Percentiles rank a stretch among this genome's conserved stretches.
These are phyloP conservation scores for Magnolia changhungtana DNA, from an alignment of 164 flowering plant genomes.

Conservation along the genomic window DNA sequence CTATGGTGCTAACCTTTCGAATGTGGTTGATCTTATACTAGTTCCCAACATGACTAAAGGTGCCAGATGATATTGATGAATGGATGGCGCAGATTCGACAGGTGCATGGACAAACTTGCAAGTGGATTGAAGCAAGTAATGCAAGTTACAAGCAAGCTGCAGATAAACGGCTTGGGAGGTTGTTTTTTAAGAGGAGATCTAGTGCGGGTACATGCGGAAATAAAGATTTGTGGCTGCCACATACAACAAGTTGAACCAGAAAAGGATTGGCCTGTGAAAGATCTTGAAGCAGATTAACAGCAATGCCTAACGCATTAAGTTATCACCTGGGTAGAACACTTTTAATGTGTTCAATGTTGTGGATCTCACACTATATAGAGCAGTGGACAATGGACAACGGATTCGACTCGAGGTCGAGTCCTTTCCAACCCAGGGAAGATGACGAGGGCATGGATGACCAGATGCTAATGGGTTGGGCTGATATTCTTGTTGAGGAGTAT, in stretches of 20 bases:
- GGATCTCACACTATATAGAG: neutral
- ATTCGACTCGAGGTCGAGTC: neutral
- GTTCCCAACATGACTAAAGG: neutral
- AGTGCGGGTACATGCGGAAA: too few species aligned
- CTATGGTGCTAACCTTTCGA: neutral
- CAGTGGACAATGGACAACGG: neutral
- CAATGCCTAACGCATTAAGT: neutral
- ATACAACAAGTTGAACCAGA: neutral
- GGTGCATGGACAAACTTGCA: neutral
- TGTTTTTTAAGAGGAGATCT: neutral
- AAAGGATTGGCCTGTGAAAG: neutral
- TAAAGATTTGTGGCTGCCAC: neutral
- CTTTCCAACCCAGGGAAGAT: neutral
- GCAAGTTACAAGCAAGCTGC: neutral
- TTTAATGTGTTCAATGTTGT: neutral
- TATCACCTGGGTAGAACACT: neutral
- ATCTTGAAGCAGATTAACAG: neutral
- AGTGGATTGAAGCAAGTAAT: neutral
- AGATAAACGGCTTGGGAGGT: neutral
- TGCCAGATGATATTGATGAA: neutral
- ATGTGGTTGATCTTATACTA: neutral
- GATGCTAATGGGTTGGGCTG: too few species aligned
- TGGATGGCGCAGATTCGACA: neutral
- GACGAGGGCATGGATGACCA: neutral
- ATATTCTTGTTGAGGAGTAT: too few species aligned